Conservation (phyloP, 2,329 filamentous ascomycete genomes). For the Passalora sequoiae region DNA sequence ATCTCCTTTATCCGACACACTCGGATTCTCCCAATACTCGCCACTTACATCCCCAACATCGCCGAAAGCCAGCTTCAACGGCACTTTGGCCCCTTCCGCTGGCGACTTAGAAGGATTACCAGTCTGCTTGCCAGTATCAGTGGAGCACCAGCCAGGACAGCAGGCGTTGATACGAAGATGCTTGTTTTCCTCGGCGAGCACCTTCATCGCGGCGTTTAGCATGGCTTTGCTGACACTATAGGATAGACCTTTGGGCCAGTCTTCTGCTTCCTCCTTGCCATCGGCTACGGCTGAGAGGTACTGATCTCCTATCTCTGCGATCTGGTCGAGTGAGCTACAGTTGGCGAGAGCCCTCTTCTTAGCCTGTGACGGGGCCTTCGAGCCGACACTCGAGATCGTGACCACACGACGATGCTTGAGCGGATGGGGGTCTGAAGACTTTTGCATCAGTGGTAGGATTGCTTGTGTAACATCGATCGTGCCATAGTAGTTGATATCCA, state of each 20-base stretch:
- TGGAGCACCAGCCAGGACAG: background rate
- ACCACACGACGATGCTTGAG: background rate
- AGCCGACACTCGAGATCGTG: background rate
- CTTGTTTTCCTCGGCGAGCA: background rate
- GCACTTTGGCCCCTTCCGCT: background rate
- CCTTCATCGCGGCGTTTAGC: conserved; percentile 1
- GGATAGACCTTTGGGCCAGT: background rate
- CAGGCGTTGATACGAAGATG: background rate
- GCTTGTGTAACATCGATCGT: background rate
- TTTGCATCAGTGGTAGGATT: background rate
- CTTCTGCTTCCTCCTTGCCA: background rate
- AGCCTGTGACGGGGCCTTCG: background rate
- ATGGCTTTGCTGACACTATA: conserved; percentile 2
- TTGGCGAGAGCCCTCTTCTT: conserved; percentile 1
- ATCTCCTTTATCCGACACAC: conserved; percentile 2
- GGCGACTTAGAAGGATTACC: background rate
- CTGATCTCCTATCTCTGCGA: background rate
- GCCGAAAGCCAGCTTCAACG: background rate
- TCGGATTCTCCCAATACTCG: background rate
- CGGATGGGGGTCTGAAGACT: background rate
- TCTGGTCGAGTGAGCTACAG: background rate
- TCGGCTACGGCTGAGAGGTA: background rate
- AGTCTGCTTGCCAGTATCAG: conserved; percentile 3
- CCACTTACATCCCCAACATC: background rate
- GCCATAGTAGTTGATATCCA: background rate